phyloP scores from a whole-genome alignment of 768 basidiomycete genomes.

The Cubamyces sp. region DNA sequence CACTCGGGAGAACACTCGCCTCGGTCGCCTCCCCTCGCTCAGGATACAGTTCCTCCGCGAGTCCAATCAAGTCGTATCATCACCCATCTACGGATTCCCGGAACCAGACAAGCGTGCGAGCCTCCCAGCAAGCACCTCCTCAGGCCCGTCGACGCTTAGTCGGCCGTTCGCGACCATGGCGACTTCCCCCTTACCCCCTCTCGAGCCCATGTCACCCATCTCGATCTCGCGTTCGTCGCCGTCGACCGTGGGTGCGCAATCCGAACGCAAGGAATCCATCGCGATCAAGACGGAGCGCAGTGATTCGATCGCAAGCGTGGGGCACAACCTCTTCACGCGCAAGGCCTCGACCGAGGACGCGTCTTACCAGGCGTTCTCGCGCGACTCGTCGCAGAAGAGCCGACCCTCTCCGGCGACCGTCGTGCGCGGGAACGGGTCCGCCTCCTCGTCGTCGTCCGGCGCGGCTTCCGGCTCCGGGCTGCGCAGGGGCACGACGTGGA shows the following conservation, averaged over 20 bases:
- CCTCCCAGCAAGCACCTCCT: conserved; percentile 8
- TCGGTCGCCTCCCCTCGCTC: conserved; percentile 19
- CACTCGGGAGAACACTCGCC: conserved; percentile 3
- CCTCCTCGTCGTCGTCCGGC: conserved; percentile 2
- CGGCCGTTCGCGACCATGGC: conserved; percentile 21
- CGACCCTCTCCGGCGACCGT: neutral
- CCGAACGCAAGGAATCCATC: neutral
- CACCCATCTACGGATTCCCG: conserved; percentile 1
- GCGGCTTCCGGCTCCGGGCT: neutral
- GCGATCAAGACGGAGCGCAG: neutral
- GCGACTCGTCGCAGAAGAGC: conserved; percentile 16
- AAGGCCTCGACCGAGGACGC: conserved; percentile 15
- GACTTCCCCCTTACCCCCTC: conserved; percentile 1
- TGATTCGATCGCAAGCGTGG: conserved; percentile 13
- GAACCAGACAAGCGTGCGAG: neutral
- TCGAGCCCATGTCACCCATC: conserved; percentile 4
- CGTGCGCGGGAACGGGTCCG: conserved; percentile 8
- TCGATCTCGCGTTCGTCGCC: neutral
- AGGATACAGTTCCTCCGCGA: conserved; percentile 21
- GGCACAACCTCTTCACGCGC: conserved; percentile 20
- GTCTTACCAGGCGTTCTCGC: conserved; percentile 9
- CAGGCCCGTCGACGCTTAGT: conserved; percentile 11
- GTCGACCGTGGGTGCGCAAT: neutral
- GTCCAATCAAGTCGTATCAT: conserved; percentile 14
- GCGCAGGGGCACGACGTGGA: conserved; percentile 15